phyloP scores from a whole-genome alignment of 2,329 filamentous ascomycete genomes.

The Hypoxylon sp. region DNA sequence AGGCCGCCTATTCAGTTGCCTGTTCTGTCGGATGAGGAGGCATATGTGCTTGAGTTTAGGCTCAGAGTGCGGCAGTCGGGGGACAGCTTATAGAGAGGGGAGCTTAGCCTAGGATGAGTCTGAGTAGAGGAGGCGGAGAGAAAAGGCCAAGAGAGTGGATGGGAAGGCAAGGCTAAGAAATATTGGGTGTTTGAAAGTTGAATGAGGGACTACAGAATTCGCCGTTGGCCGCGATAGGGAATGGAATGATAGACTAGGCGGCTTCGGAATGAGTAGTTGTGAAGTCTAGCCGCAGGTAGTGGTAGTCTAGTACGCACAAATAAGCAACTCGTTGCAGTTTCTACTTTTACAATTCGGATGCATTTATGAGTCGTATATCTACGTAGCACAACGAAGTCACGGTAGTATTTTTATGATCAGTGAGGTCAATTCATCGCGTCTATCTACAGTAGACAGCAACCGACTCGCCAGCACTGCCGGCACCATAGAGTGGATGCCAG shows the following conservation, averaged over 20 bases:
- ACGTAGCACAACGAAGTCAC: background rate
- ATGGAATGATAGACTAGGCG: background rate
- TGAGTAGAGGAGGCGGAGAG: background rate
- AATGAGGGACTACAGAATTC: background rate
- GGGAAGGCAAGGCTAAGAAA: no score
- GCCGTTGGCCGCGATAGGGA: background rate
- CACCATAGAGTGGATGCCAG: background rate
- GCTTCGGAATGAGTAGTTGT: background rate
- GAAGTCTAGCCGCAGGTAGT: background rate
- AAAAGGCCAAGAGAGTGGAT: no score
- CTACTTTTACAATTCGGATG: no score
- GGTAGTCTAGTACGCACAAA: background rate
- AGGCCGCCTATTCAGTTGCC: conserved; percentile 17
- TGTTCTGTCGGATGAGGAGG: conserved; percentile 10
- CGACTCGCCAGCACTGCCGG: background rate
- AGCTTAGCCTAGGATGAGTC: background rate
- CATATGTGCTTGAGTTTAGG: conserved; percentile 31
- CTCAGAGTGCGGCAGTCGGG: conserved; percentile 22
- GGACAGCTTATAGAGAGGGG: background rate
- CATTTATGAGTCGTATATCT: no score
- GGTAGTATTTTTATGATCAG: background rate
- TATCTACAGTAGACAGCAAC: background rate
- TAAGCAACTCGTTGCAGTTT: background rate
- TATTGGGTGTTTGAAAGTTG: no score
- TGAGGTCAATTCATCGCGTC: conserved; percentile 1